Evolutionary conservation across 208 protist genomes (phyloP), one percentile per base, ranked within the genome.

Genomic region (Zelonia costaricensis): DNA sequence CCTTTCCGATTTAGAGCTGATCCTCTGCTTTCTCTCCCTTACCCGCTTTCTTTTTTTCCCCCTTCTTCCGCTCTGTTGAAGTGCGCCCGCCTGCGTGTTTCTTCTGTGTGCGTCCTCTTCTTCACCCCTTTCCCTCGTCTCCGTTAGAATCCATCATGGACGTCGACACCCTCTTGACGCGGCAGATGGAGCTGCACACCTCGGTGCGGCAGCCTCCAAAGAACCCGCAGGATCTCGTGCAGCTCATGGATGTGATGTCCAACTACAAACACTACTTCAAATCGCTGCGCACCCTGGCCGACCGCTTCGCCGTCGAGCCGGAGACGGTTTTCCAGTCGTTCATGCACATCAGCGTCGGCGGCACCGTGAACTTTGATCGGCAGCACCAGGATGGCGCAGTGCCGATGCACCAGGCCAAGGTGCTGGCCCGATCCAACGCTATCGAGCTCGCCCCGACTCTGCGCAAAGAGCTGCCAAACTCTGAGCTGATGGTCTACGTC

Each of bases 331-430:
- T 96, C 55, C 91, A 96, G 69, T 86, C 83, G 30, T 84, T 94
- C 38, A 92, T 96, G 83, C 76, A 88, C 56, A 89, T 96, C 42
- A 86, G 86, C 62, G 54, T 90, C 1, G 84, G 85, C 40, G 82
- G 77, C 22, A 68, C 74, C 23, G 85, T 91, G 1, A 93, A 74
- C 56, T 94, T 94, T 61, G 87, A 94, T 58, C 68, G 65, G 18
- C 92, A 95, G 57, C 74, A 86, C 33, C 76, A 84, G 20, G 81
- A 92, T 49, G 88, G 85, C 3, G 68, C 57, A 1, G 84, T 97
- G 18, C 92, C 88, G 7, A 95, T 97, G 86, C 92, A 94, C 65
- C 92, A 97, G 69, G 87, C 83, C 7, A 97, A 97, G 52, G 88
- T 97, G n/a, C 71, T 95, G 13, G 51, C 86, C 12, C 86, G 85